These are phyloP conservation scores for Aspergillus mulundensis DNA, from an alignment of 495 filamentous ascomycete genomes.

Conservation along the genomic window DNA sequence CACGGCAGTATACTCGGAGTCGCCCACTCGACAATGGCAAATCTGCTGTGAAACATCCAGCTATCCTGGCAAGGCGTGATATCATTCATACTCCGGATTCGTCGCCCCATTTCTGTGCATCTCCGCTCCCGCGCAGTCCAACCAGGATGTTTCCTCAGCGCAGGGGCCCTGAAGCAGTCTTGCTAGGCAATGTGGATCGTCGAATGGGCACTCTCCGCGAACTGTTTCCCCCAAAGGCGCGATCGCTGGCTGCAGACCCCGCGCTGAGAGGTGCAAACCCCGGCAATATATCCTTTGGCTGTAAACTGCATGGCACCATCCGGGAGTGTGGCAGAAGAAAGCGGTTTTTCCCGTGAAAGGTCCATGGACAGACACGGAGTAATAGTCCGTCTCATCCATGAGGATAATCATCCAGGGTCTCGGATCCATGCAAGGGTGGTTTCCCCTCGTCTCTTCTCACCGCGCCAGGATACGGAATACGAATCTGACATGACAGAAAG, in stretches of 20 bases:
- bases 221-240: constrained; percentile 14
- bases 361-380: background rate
- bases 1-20: constrained; percentile 19
- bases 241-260: constrained; percentile 11
- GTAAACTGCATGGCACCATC: background rate
- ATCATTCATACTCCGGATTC: background rate
- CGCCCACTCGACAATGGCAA: background rate
- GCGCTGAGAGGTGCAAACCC: constrained; percentile 14
- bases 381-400: background rate
- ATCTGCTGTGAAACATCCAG: background rate
- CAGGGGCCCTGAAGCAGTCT: constrained; percentile 15
- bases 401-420: background rate
- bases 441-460: constrained; percentile 4
- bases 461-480: background rate
- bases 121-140: constrained; percentile 11
- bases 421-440: background rate
- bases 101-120: background rate
- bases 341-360: background rate
- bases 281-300: background rate
- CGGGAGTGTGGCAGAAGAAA: background rate
- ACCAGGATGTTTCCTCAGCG: constrained; percentile 3
- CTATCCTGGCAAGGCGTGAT: background rate
- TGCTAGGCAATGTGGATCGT: constrained; percentile 14
- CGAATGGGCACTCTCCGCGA: constrained; percentile 19
- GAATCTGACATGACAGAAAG: background rate